Conservation (phyloP, 345 rosid species). For the Lumnitzera racemosa region DNA sequence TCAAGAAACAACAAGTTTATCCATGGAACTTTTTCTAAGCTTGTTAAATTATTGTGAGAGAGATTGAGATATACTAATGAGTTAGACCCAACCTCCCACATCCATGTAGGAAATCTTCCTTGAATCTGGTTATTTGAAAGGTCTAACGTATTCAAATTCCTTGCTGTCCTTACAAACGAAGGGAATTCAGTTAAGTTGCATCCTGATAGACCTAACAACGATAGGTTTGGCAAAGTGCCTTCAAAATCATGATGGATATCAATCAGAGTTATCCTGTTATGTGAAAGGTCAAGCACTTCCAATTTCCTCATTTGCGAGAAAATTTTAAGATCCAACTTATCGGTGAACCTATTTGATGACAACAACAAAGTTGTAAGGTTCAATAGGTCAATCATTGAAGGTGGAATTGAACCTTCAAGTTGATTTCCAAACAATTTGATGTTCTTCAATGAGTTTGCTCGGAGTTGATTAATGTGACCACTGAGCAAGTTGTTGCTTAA, state of each 20-base stretch:
- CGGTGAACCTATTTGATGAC: constrained; percentile 16
- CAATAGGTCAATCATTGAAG: constrained; percentile 9
- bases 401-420: constrained; percentile 19
- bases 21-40: not conserved
- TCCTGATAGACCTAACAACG: constrained; percentile 3
- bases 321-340: constrained; percentile 9
- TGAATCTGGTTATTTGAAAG: constrained; percentile 10
- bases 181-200: constrained; percentile 24
- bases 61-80: constrained; percentile 3
- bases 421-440: constrained; percentile 4
- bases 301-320: constrained; percentile 13
- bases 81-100: not conserved
- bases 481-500: not conserved
- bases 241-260: not conserved
- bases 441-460: not conserved
- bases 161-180: not conserved
- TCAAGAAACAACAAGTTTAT: not conserved
- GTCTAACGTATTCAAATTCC: not conserved
- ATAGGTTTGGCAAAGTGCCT: constrained; percentile 8
- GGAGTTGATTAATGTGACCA: constrained; percentile 5
- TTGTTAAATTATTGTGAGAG: not conserved
- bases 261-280: not conserved
- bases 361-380: constrained; percentile 9
- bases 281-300: constrained; percentile 7
- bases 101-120: constrained; percentile 4